Evolutionary conservation across 1,284 basidiomycete species (phyloP).

Genomic region (Coniferiporia sulphurascens): DNA sequence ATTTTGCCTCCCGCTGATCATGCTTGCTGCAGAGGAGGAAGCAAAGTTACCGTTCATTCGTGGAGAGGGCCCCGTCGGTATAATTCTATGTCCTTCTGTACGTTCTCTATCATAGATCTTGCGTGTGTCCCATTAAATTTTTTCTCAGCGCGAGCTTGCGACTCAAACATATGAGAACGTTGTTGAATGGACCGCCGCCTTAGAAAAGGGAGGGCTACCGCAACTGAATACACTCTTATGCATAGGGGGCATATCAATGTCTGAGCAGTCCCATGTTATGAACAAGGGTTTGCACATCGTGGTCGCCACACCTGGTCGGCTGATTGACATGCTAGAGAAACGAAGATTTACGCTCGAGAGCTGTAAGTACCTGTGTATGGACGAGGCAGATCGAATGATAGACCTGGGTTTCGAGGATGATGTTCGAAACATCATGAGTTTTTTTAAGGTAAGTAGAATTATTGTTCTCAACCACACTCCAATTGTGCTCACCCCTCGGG

Average conservation of each 20-base stretch:
- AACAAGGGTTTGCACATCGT: conserved; percentile 92
- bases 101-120: conserved; percentile 15
- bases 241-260: conserved; percentile 98
- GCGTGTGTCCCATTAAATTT: not conserved
- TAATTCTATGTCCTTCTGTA: conserved; percentile 89
- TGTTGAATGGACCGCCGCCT: conserved; percentile 76
- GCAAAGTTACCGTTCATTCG: conserved; percentile 82
- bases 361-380: conserved; percentile 95
- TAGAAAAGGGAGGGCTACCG: conserved; percentile 84
- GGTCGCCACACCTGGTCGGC: conserved; percentile 91
- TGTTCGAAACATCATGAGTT: conserved; percentile 97
- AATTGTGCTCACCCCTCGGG: conserved; percentile 19
- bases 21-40: conserved; percentile 94
- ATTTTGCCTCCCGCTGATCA: conserved; percentile 91
- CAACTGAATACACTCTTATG: conserved; percentile 85
- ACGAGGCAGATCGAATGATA: conserved; percentile 99
- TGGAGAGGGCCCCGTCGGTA: conserved; percentile 93
- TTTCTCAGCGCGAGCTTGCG: conserved; percentile 69
- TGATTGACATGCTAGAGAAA: conserved; percentile 98
- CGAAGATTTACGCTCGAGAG: conserved; percentile 86
- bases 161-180: conserved; percentile 96
- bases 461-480: not conserved
- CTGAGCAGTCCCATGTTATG: conserved; percentile 88
- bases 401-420: conserved; percentile 99
- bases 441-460: conserved; percentile 72